Evolutionary conservation across 495 filamentous ascomycete species (phyloP).

Genomic region (Podospora tetraspora): DNA sequence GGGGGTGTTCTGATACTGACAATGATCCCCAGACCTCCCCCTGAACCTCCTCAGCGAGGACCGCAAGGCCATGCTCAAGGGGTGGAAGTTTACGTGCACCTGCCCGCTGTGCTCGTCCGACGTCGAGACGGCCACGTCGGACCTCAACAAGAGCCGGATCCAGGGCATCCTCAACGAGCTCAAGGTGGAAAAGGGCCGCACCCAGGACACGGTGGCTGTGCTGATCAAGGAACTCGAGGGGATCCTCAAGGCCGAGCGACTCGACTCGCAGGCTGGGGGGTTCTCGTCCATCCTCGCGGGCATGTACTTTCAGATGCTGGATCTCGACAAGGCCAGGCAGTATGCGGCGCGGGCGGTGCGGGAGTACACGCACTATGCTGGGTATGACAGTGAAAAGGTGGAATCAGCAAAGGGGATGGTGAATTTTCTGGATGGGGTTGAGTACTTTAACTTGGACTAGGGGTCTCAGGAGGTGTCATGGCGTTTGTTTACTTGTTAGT

Average conservation of each 20-base stretch:
- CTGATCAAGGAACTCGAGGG: neutral
- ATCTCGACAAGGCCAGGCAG: neutral
- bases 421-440: neutral
- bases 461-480: neutral
- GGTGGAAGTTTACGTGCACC: slow-evolving; percentile 12
- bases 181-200: neutral
- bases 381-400: slow-evolving; percentile 5
- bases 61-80: slow-evolving; percentile 3
- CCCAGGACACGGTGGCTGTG: neutral
- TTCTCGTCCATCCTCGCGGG: slow-evolving; percentile 5
- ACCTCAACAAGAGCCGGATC: slow-evolving; percentile 7
- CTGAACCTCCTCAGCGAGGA: slow-evolving; percentile 10
- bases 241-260: neutral
- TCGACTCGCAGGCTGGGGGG: neutral
- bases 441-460: neutral
- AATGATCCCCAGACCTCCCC: slow-evolving; percentile 12
- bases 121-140: neutral
- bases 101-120: slow-evolving; percentile 5
- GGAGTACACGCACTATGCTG: slow-evolving; percentile 4
- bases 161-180: slow-evolving; percentile 8
- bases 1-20: too few relatives aligned
- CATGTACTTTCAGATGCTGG: slow-evolving; percentile 2
- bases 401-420: neutral
- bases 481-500: neutral
- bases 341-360: neutral